These are phyloP conservation scores for Cerrena zonata DNA, from an alignment of 1,284 basidiomycete genomes.

Conservation along the genomic window DNA sequence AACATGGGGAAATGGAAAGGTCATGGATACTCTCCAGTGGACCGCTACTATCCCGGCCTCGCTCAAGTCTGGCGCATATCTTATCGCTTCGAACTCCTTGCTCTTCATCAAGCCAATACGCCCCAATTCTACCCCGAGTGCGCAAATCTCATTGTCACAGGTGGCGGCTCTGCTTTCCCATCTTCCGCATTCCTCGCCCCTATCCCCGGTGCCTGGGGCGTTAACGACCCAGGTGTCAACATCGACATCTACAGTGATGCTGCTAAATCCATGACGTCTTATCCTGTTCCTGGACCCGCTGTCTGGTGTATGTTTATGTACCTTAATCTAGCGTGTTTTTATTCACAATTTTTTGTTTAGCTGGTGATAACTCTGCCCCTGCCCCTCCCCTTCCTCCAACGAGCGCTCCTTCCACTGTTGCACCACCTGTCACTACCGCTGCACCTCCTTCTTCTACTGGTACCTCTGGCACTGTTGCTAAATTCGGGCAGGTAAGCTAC, in stretches of 20 bases:
- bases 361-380: constrained; percentile 4
- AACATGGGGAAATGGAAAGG: constrained; percentile 44
- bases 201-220: constrained; percentile 40
- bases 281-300: constrained; percentile 6
- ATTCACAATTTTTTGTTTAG: not conserved
- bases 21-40: constrained; percentile 51
- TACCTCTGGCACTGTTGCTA: constrained; percentile 1
- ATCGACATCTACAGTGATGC: constrained; percentile 7
- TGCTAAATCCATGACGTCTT: constrained; percentile 4
- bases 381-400: not conserved
- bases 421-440: not conserved
- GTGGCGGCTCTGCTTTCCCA: constrained; percentile 39
- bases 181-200: constrained; percentile 39
- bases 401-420: not conserved
- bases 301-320: constrained; percentile 3
- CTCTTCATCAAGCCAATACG: constrained; percentile 33
- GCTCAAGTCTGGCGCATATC: constrained; percentile 45
- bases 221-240: constrained; percentile 8
- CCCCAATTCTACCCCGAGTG: constrained; percentile 51
- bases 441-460: not conserved
- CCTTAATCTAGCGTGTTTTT: not conserved
- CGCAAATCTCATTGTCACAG: constrained; percentile 45
- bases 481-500: constrained; percentile 7
- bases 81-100: constrained; percentile 55
- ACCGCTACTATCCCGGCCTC: constrained; percentile 47